Evolutionary conservation across 805 yeast genomes (phyloP).

Genomic region (Cyberlindnera americana): DNA sequence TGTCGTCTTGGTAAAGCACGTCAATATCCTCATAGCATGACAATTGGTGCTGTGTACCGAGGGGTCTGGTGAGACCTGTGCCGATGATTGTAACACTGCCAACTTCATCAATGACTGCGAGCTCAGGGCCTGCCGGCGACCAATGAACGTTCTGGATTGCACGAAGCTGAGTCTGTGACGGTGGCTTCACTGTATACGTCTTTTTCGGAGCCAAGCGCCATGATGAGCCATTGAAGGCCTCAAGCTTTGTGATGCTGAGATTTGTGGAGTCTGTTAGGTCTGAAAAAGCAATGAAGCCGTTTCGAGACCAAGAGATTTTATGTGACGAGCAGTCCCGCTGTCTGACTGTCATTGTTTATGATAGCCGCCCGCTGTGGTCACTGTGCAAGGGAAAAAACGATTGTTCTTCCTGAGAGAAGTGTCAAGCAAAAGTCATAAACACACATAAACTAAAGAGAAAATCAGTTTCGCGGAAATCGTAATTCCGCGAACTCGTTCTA

Average conservation of each 20-base stretch:
- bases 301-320: constrained; percentile 61
- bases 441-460: too few relatives aligned
- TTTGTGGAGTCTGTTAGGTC: constrained; percentile 35
- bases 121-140: constrained; percentile 76
- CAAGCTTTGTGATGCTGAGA: constrained; percentile 36
- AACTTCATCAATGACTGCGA: constrained; percentile 69
- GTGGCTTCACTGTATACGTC: constrained; percentile 22
- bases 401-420: too few relatives aligned
- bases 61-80: constrained; percentile 45
- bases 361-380: too few relatives aligned
- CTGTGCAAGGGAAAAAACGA: too few relatives aligned
- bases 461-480: too few relatives aligned
- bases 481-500: constrained; percentile 1
- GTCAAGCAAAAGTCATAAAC: too few relatives aligned
- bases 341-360: neutral
- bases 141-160: constrained; percentile 43
- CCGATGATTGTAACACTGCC: constrained; percentile 63
- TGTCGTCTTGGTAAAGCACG: constrained; percentile 36
- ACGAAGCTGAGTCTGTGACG: constrained; percentile 18
- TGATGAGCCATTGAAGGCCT: constrained; percentile 65
- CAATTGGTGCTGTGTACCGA: constrained; percentile 28
- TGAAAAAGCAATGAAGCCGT: constrained; percentile 77
- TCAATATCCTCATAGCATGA: constrained; percentile 27
- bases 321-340: constrained; percentile 1
- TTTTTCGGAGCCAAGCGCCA: constrained; percentile 57